Percentiles rank a stretch among this genome's conserved stretches.
Conservation (phyloP, 2,329 filamentous ascomycete genomes). For the Westerdykella aurantiaca region DNA sequence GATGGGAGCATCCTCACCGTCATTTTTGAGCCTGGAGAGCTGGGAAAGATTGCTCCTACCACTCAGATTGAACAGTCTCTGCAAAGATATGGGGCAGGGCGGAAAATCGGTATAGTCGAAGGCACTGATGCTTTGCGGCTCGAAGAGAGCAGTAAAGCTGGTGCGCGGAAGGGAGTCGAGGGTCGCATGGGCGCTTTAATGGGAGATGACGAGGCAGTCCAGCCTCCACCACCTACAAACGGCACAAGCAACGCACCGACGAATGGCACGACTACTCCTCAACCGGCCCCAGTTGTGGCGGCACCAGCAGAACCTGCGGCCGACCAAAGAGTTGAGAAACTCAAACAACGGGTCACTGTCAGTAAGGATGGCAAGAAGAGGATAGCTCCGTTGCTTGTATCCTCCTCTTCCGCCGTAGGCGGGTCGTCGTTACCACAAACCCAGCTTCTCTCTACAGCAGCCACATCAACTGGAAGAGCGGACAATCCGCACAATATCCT, state of each 20-base stretch:
- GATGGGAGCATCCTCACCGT: conserved; percentile 82
- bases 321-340: conserved; percentile 58
- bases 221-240: conserved; percentile 50
- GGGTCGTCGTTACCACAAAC: conserved; percentile 85
- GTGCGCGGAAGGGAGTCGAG: conserved; percentile 82
- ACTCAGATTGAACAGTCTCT: conserved; percentile 90
- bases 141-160: conserved; percentile 87
- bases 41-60: conserved; percentile 79
- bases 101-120: conserved; percentile 87
- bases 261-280: conserved; percentile 39
- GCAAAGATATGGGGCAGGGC: conserved; percentile 83
- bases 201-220: conserved; percentile 60
- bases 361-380: conserved; percentile 97
- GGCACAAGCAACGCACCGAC: conserved; percentile 31
- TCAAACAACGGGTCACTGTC: conserved; percentile 89
- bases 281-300: conserved; percentile 13
- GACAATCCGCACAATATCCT: conserved; percentile 77
- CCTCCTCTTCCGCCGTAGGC: conserved; percentile 76
- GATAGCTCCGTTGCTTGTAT: conserved; percentile 81
- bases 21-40: conserved; percentile 77
- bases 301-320: conserved; percentile 27
- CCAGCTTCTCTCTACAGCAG: conserved; percentile 72
- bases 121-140: conserved; percentile 82
- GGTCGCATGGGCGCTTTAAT: conserved; percentile 98
- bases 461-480: conserved; percentile 55